Evolutionary conservation across 345 rosid species (phyloP), one percentile per base, ranked within the genome.

Genomic region (Pistacia vera): DNA sequence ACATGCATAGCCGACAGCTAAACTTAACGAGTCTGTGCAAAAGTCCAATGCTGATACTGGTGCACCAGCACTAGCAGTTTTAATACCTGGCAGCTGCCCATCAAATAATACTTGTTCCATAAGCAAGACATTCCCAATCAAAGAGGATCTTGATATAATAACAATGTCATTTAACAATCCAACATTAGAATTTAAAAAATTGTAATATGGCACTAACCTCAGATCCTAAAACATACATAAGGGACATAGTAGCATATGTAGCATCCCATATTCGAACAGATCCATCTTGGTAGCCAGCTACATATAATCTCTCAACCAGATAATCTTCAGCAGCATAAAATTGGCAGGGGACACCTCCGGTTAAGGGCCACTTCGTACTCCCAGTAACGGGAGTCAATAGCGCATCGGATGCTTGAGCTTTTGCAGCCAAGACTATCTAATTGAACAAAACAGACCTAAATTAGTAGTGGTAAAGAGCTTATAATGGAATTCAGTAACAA

Each of bases 281-380:
- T 75, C 97, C 98, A 73, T 94, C 93, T 81, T 81, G 85, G 85
- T 94, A 92, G 78, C 98, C 98, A 78, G 97, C 92, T 79, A 88
- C 36, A 81, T 88, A 92, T 67, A 92, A 73, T 84, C 90, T 88
- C 78, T 89, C 90, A 85, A 91, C 86, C 77, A 79, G 84, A 79
- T 77, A 78, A 71, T 83, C 86, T 75, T 83, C 89, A 57, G 77
- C 73, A 63, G 66, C 76, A 73, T 67, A 49, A 81, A 78, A 83
- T 74, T 84, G 83, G 86, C 82, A 75, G 51, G 92, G 93, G 72
- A 89, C 85, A 57, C 97, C 97, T 20, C 98, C 98, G 49, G 91
- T 92, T 84, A 92, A 79, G 77, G 97, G 94, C 97, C 98, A 92
- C 67, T 82, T 83, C 73, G 80, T 75, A 84, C 75, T 77, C 74